phyloP scores from a whole-genome alignment of 495 filamentous ascomycete genomes.

The Neurospora tetraspora region DNA sequence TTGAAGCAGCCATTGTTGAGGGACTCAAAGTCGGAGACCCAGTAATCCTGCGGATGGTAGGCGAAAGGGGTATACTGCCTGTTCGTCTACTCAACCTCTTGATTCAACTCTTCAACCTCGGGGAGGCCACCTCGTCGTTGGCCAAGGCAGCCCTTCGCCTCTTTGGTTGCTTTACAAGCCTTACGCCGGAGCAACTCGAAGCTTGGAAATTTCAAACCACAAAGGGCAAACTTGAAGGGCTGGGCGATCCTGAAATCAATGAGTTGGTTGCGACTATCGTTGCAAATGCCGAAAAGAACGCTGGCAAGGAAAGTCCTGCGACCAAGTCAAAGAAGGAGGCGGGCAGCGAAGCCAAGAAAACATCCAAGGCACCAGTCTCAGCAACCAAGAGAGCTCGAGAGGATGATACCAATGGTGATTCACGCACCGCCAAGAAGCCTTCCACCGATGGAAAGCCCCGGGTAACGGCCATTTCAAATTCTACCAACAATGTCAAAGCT shows the following conservation, averaged over 20 bases:
- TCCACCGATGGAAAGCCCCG: conserved; percentile 17
- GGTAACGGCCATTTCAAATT: conserved; percentile 5
- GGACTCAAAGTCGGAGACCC: conserved; percentile 8
- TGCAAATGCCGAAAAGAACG: conserved; percentile 26
- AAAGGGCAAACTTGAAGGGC: conserved; percentile 52
- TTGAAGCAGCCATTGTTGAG: conserved; percentile 10
- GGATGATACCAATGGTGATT: conserved; percentile 25
- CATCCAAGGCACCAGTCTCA: conserved; percentile 1
- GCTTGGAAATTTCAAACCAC: conserved; percentile 59
- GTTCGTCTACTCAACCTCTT: conserved; percentile 52
- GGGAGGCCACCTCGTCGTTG: conserved; percentile 54
- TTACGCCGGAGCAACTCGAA: conserved; percentile 49
- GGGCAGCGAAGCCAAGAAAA: conserved; percentile 1
- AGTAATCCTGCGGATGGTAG: conserved; percentile 41
- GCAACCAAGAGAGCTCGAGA: conserved; percentile 24
- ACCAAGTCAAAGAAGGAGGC: conserved; percentile 12
- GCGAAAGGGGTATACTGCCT: conserved; percentile 28
- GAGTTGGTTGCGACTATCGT: conserved; percentile 26
- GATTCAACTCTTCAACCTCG: conserved; percentile 52
- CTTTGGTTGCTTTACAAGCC: conserved; percentile 49
- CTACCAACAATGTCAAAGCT: conserved; percentile 2
- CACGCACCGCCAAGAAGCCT: conserved; percentile 30
- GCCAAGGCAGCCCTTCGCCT: conserved; percentile 56
- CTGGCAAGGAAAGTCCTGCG: conserved; percentile 11
- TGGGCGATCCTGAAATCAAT: conserved; percentile 53